Base-by-base conservation (phyloP, 1,284 basidiomycete genomes). In the Malassezia dermatis region DNA sequence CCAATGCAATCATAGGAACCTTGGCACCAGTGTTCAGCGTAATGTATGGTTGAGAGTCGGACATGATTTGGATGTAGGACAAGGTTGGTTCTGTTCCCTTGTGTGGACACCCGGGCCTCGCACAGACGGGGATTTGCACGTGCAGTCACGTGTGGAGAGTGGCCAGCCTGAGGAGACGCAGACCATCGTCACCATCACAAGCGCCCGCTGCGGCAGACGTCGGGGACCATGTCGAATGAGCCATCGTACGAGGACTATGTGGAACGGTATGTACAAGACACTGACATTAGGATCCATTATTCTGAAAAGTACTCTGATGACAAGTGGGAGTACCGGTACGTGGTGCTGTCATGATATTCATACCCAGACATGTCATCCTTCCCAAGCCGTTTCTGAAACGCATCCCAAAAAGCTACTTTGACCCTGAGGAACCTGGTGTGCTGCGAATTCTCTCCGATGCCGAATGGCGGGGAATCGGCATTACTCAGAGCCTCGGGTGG, bases 401-500 rank as follows among this genome's bases (percentile, higher is more conserved):
- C n/a, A 61, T 74, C 21, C 72, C 72, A 5, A 63, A 73, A 47
- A 50, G 47, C 42, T 80, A 77, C 63, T 86, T 83, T 66, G 78
- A 81, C 34, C 75, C 76, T 1, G 85, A 90, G 64, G 82, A 87
- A 60, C 80, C 82, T 27, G 86, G 87, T 6, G 83, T 86, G 5
- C 80, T 95, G 55, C 82, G 90, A 8, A 82, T 95, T 51, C 78
- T 95, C 51, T 78, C 81, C 4, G 91, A 95, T 74, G 76, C 81
- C 39, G 91, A 96, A 77, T 96, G 91, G 91, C 81, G 91, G 71
- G 86, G 87, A 0, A 90, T 96, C 58, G 91, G 91, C 11, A 94
- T 94, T 69, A 89, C 86, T 28, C 91, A 95, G 76, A 90, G 88
- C 76, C 78, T 93, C 46, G 91, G 91, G 10, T 96, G 91, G 91